phyloP scores from a whole-genome alignment of 192 early-diverging fungal genomes.

The Umbelopsis vinacea region DNA sequence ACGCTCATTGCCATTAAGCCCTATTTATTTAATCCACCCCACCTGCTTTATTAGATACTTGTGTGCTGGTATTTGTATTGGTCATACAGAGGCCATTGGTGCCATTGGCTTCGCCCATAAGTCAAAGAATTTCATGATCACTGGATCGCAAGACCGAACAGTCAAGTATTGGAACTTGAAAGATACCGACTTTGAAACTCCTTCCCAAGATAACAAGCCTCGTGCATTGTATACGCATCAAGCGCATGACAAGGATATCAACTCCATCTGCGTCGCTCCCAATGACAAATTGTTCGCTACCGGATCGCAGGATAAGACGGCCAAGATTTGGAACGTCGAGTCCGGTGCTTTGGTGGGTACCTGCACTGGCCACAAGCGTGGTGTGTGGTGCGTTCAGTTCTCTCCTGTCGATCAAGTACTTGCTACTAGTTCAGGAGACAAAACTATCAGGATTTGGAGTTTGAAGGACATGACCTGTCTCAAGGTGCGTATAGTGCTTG shows the following conservation, averaged over 20 bases:
- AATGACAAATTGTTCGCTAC: conserved; percentile 93
- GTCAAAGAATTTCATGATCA: conserved; percentile 70
- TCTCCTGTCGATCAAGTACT: conserved; percentile 96
- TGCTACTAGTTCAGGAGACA: conserved; percentile 91
- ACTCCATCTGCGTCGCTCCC: conserved; percentile 87
- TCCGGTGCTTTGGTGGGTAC: conserved; percentile 80
- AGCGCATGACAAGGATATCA: conserved; percentile 98
- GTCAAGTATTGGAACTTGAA: conserved; percentile 92
- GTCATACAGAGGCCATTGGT: conserved; percentile 93
- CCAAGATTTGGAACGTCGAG: conserved; percentile 88
- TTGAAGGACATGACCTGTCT: conserved; percentile 87
- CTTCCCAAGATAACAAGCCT: conserved; percentile 49
- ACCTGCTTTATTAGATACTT: conserved; percentile 44
- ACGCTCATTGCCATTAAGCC: background rate
- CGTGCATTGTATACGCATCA: conserved; percentile 85
- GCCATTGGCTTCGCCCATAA: conserved; percentile 82
- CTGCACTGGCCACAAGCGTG: conserved; percentile 90
- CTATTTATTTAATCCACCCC: background rate
- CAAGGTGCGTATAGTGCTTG: conserved; percentile 48
- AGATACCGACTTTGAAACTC: conserved; percentile 51
- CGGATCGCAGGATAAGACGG: conserved; percentile 93
- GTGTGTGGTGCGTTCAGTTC: conserved; percentile 93
- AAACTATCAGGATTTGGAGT: conserved; percentile 95
- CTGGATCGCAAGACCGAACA: conserved; percentile 93
- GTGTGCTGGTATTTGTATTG: conserved; percentile 74